Evolutionary conservation across 2,329 filamentous ascomycete species (phyloP), one percentile per base, ranked within the genome.

Genomic region (Fusarium dlaminii): DNA sequence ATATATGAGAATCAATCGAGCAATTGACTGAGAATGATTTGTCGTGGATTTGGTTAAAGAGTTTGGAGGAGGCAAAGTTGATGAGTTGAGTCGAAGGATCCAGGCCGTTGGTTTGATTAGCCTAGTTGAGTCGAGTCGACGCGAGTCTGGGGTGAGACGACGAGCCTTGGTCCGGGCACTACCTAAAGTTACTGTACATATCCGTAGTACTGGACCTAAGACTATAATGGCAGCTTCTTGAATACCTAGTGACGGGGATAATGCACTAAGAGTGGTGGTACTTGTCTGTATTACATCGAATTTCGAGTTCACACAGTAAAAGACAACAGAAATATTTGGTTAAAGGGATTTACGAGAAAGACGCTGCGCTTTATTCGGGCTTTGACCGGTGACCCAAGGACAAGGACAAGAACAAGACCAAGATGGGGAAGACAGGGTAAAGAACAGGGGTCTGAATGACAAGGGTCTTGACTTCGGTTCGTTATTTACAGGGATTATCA

Each of bases 1-100:
- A 59, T 54, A 45, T 12, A 36, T 9, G 17, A 17, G 9, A 39
- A 54, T 46, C 54, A 45, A 68, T 45, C 40, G 54, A 12, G 40
- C 34, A 48, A 48, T 14, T 29, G 56, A 37, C 39, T 52, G 24
- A 12, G 24, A 24, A 29, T 20, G 18, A 45, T 30, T 58, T 36
- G 57, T 55, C n/a, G 27, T 43, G 55, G 52, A 40, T 49, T 18
- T 39, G 39, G 55, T 56, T 17, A 18, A 49, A 42, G 49, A 57
- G 59, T 58, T 49, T 64, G 62, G 54, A 72, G 55, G 71, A 74
- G 71, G 67, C 71, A 48, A 74, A 60, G 62, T 72, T 54, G 59
- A 66, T 48, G 34, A 48, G 60, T 66, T 48, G 43, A 60, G 51
- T 49, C 32, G 62, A 67, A 61, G 49, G 70, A 60, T 61, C 56